A percentile compares a stretch with the other conserved stretches of the same genome.
phyloP scores from a whole-genome alignment of 495 filamentous ascomycete species.

The Aspergillus diversus region DNA sequence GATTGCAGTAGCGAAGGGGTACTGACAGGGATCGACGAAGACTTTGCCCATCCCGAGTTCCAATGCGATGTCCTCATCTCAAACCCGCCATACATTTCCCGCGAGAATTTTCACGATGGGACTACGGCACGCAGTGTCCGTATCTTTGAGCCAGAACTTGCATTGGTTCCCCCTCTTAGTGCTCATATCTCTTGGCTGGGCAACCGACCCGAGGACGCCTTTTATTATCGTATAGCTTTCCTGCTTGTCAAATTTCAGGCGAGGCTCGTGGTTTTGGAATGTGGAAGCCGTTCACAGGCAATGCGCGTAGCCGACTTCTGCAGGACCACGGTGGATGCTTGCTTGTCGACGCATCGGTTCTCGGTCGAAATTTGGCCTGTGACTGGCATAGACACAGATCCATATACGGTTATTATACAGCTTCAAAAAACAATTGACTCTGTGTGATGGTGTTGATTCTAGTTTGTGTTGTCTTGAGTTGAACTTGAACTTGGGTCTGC shows the following conservation, averaged over 20 bases:
- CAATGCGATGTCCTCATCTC: constrained; percentile 74
- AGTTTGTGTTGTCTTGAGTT: neutral
- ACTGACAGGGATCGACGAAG: constrained; percentile 3
- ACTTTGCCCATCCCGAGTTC: constrained; percentile 6
- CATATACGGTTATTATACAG: constrained; percentile 18
- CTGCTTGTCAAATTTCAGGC: constrained; percentile 27
- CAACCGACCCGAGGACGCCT: constrained; percentile 39
- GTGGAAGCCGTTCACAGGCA: constrained; percentile 41
- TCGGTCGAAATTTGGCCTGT: constrained; percentile 16
- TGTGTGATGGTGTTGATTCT: neutral
- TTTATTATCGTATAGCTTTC: constrained; percentile 39
- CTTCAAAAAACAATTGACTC: neutral
- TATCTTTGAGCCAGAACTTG: constrained; percentile 75
- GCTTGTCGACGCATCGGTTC: neutral
- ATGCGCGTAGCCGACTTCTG: constrained; percentile 33
- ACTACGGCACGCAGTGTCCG: constrained; percentile 74
- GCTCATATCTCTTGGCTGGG: neutral
- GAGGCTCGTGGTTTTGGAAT: constrained; percentile 42
- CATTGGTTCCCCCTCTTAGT: constrained; percentile 65
- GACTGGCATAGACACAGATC: constrained; percentile 5
- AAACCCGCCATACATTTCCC: constrained; percentile 92
- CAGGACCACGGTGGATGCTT: constrained; percentile 7
- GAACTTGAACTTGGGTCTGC: neutral
- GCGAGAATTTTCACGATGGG: constrained; percentile 51
- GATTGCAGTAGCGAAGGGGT: constrained; percentile 23